A percentile compares a stretch with the other conserved stretches of the same genome.
phyloP scores from a whole-genome alignment of 2,329 filamentous ascomycete genomes.

The Colletotrichum paranaense region DNA sequence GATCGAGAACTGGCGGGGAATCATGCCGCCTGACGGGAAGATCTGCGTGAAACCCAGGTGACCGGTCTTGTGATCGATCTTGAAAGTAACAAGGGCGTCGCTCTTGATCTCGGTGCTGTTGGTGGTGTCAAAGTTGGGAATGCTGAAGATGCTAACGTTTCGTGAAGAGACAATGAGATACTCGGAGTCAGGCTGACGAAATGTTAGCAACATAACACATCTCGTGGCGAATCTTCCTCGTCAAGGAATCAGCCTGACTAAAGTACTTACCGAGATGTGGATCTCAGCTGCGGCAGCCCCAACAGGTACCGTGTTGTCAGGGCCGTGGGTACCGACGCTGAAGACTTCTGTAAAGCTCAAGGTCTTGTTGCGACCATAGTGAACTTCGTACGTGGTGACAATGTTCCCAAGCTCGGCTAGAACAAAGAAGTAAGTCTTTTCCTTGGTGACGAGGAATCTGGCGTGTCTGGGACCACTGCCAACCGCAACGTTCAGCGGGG shows the following conservation, averaged over 20 bases:
- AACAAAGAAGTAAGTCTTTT: conserved; percentile 67
- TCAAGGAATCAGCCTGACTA: too few species aligned
- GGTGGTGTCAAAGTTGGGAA: conserved; percentile 54
- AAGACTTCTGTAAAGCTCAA: conserved; percentile 62
- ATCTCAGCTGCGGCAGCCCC: conserved; percentile 66
- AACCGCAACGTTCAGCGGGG: conserved; percentile 22
- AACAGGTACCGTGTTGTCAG: conserved; percentile 51
- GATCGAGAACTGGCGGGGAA: conserved; percentile 75
- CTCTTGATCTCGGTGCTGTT: conserved; percentile 56
- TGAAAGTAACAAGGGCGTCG: conserved; percentile 73
- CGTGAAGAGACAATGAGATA: conserved; percentile 77
- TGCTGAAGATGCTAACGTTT: conserved; percentile 64
- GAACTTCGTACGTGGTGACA: conserved; percentile 66
- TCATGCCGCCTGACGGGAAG: conserved; percentile 70
- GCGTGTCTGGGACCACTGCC: conserved; percentile 45
- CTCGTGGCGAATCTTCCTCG: too few species aligned
- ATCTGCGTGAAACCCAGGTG: conserved; percentile 65
- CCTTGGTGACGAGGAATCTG: conserved; percentile 60
- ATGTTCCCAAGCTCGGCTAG: conserved; percentile 69
- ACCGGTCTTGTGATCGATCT: conserved; percentile 64
- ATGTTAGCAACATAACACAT: not conserved
- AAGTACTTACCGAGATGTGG: conserved; percentile 62
- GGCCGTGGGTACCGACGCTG: conserved; percentile 59
- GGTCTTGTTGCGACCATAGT: conserved; percentile 54
- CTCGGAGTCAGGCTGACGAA: conserved; percentile 61